phyloP scores from a whole-genome alignment of 2,329 filamentous ascomycete genomes.

The Bertia moriformis region DNA sequence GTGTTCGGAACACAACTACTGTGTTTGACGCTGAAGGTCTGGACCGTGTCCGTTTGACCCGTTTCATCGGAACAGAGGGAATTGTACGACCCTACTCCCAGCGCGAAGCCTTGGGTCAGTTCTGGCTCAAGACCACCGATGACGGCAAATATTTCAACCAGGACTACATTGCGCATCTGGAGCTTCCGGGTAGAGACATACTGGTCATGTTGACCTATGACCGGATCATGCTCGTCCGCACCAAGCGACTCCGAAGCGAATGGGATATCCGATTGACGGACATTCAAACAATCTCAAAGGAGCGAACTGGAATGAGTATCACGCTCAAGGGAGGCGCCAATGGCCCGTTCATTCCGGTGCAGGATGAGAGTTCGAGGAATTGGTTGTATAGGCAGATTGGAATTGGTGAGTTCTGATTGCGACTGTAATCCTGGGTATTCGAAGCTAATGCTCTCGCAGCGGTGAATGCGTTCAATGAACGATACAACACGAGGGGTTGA shows the following conservation, averaged over 20 bases:
- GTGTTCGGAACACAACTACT: slow-evolving; percentile 94
- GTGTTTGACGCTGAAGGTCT: slow-evolving; percentile 92
- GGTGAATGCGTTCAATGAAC: neutral
- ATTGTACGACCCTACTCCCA: slow-evolving; percentile 89
- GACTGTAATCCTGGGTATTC: neutral
- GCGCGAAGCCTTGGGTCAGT: slow-evolving; percentile 88
- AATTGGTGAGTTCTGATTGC: slow-evolving; percentile 19
- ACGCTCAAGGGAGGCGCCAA: slow-evolving; percentile 79
- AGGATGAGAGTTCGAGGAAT: slow-evolving; percentile 61
- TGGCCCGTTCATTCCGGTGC: slow-evolving; percentile 85
- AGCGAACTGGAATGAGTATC: slow-evolving; percentile 83
- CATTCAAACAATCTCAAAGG: slow-evolving; percentile 91
- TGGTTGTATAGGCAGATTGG: slow-evolving; percentile 54
- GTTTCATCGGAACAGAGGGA: slow-evolving; percentile 83
- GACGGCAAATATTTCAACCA: slow-evolving; percentile 97
- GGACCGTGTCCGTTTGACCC: slow-evolving; percentile 82
- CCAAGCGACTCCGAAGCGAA: slow-evolving; percentile 71
- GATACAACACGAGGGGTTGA: neutral
- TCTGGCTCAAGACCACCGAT: slow-evolving; percentile 96
- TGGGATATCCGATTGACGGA: slow-evolving; percentile 96
- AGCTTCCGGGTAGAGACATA: slow-evolving; percentile 77
- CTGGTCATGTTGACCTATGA: slow-evolving; percentile 78
- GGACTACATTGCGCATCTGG: slow-evolving; percentile 88
- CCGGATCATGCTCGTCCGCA: slow-evolving; percentile 79
- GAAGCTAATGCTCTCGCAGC: neutral